Evolutionary conservation across 805 yeast genomes (phyloP).

Genomic region (Yueomyces sinensis): DNA sequence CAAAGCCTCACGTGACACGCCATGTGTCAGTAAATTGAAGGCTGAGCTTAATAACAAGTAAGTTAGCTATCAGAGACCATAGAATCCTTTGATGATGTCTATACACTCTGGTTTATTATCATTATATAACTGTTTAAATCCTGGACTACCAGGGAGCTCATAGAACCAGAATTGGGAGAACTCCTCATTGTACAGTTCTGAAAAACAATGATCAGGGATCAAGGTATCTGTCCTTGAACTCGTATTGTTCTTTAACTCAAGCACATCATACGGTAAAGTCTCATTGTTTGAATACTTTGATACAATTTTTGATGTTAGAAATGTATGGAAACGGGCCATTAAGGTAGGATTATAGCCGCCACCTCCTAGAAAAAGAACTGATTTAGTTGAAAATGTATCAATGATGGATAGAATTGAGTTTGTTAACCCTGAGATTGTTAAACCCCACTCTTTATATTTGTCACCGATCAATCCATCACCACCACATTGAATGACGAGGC

Average conservation of each 20-base stretch:
- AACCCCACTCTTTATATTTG: conserved; percentile 53
- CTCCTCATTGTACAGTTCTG: conserved; percentile 31
- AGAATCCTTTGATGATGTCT: no score
- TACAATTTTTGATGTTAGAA: conserved; percentile 18
- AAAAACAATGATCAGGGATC: conserved; percentile 38
- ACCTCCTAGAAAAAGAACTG: conserved; percentile 43
- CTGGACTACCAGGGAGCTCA: conserved; percentile 21
- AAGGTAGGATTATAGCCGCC: conserved; percentile 62
- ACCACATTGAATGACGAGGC: conserved; percentile 55
- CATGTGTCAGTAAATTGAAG: no score
- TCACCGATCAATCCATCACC: conserved; percentile 65
- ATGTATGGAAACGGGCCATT: conserved; percentile 45
- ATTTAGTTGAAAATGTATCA: conserved; percentile 14
- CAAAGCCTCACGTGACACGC: no score
- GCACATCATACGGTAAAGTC: conserved; percentile 2
- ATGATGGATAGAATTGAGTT: conserved; percentile 18
- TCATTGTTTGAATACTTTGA: conserved; percentile 3
- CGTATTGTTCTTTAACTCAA: background rate
- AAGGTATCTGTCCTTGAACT: conserved; percentile 26
- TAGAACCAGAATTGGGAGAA: conserved; percentile 39
- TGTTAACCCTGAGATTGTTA: conserved; percentile 40
- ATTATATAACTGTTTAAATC: conserved; percentile 18
- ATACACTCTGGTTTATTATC: conserved; percentile 13
- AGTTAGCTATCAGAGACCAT: no score
- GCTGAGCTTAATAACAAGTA: no score